phyloP scores from a whole-genome alignment of 352 stramenopile species.

The Ophiocytium majus region DNA sequence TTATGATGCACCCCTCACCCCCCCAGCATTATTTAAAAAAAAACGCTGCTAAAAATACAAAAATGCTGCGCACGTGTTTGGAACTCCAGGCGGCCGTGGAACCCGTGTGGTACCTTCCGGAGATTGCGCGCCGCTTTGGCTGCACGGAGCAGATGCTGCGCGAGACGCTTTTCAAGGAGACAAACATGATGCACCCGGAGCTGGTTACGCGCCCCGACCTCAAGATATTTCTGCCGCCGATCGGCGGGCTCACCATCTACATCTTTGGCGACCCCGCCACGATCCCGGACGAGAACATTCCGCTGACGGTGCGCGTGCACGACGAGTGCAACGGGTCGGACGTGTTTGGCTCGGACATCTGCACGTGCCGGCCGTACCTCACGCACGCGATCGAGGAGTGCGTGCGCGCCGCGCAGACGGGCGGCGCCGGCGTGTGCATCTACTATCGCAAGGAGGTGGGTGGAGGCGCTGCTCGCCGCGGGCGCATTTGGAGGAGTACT shows the following conservation, averaged over 20 bases:
- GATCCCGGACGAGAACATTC: slow-evolving; percentile 94
- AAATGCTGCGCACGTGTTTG: too few relatives aligned
- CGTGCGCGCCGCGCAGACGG: slow-evolving; percentile 92
- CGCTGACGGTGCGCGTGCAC: slow-evolving; percentile 93
- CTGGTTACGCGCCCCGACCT: slow-evolving; percentile 96
- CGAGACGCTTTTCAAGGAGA: slow-evolving; percentile 97
- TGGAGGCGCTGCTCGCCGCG: too few relatives aligned
- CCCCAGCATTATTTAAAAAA: neutral
- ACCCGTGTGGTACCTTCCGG: slow-evolving; percentile 97
- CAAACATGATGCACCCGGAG: slow-evolving; percentile 99
- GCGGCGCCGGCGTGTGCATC: slow-evolving; percentile 92
- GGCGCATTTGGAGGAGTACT: too few relatives aligned
- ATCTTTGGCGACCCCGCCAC: slow-evolving; percentile 95
- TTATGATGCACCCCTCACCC: neutral
- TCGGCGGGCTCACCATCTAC: slow-evolving; percentile 95
- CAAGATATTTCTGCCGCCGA: slow-evolving; percentile 96
- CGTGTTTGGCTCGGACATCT: slow-evolving; percentile 49
- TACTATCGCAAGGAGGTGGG: slow-evolving; percentile 96
- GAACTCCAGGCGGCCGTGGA: slow-evolving; percentile 94
- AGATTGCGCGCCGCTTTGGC: slow-evolving; percentile 95
- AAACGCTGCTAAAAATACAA: too few relatives aligned
- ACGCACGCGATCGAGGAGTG: slow-evolving; percentile 98
- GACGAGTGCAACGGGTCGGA: slow-evolving; percentile 92
- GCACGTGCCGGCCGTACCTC: slow-evolving; percentile 83
- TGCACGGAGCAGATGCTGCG: slow-evolving; percentile 89